Evolutionary conservation across 257 asterid species (phyloP).

Genomic region (Nicotiana tabacum): DNA sequence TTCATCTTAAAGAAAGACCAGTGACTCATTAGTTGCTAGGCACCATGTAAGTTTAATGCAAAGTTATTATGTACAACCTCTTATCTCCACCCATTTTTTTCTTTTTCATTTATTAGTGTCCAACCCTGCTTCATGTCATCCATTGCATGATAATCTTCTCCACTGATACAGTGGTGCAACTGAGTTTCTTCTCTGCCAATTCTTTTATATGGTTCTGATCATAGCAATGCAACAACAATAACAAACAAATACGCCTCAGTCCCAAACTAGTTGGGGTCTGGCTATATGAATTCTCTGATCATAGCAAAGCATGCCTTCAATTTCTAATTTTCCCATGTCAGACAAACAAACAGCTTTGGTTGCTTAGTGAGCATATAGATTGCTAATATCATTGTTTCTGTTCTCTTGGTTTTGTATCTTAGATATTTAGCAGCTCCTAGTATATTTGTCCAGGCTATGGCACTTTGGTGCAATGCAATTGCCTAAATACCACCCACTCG

Average conservation of each 20-base stretch:
- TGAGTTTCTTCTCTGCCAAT: not conserved
- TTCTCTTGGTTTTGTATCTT: not conserved
- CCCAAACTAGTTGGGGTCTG: too few relatives aligned
- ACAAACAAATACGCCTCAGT: too few relatives aligned
- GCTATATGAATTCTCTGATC: not conserved
- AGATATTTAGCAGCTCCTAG: not conserved
- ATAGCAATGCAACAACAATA: too few relatives aligned
- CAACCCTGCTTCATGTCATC: not conserved
- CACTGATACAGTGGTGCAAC: not conserved
- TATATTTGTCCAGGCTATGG: constrained; percentile 1
- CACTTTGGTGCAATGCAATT: not conserved
- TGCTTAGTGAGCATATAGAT: not conserved
- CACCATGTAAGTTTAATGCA: not conserved
- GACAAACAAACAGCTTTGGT: not conserved
- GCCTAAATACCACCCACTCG: not conserved
- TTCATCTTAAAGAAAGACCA: not conserved
- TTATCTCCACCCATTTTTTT: not conserved
- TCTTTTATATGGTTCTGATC: not conserved
- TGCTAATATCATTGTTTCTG: not conserved
- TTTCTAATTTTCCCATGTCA: not conserved
- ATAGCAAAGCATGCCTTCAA: not conserved
- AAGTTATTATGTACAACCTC: not conserved
- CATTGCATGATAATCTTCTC: not conserved
- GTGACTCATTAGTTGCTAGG: not conserved
- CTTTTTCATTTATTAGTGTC: not conserved